A percentile compares a stretch with the other conserved stretches of the same genome.
Conservation (phyloP, 2,329 filamentous ascomycete species). For the Knufia petricola region DNA sequence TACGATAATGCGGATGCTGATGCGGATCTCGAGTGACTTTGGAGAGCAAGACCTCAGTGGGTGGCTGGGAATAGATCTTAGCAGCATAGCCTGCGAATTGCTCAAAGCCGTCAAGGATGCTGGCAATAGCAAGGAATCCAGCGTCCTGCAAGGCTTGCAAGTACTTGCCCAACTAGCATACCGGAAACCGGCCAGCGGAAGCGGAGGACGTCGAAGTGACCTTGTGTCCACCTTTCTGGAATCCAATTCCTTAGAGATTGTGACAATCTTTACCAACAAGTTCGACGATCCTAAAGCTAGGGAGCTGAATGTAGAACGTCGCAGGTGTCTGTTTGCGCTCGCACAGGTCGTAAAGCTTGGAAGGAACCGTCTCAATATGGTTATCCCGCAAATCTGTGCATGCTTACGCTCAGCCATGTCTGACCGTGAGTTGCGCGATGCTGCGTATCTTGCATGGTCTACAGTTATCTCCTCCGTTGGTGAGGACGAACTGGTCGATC, state of each 20-base stretch:
- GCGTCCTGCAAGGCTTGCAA: conserved; percentile 49
- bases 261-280: conserved; percentile 67
- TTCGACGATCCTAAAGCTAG: conserved; percentile 59
- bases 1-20: conserved; percentile 59
- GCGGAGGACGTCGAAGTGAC: conserved; percentile 42
- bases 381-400: conserved; percentile 82
- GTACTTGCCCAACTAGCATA: conserved; percentile 44
- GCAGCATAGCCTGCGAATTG: conserved; percentile 67
- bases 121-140: conserved; percentile 40
- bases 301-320: conserved; percentile 57
- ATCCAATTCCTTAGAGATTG: conserved; percentile 73
- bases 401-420: conserved; percentile 78
- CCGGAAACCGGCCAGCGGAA: conserved; percentile 30
- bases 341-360: conserved; percentile 69
- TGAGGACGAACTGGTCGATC: conserved; percentile 65
- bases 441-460: conserved; percentile 76
- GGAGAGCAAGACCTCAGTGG: conserved; percentile 55
- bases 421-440: conserved; percentile 61
- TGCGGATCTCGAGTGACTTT: conserved; percentile 61
- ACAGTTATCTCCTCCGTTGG: conserved; percentile 65
- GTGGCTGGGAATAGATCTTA: conserved; percentile 64
- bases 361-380: conserved; percentile 62
- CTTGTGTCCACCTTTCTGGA: conserved; percentile 67
- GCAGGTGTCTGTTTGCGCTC: conserved; percentile 69
- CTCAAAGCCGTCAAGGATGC: conserved; percentile 70